A percentile compares a stretch with the other conserved stretches of the same genome.
Evolutionary conservation across 2,329 filamentous ascomycete species (phyloP).

Genomic region (Sporothrix pseudoabietina): DNA sequence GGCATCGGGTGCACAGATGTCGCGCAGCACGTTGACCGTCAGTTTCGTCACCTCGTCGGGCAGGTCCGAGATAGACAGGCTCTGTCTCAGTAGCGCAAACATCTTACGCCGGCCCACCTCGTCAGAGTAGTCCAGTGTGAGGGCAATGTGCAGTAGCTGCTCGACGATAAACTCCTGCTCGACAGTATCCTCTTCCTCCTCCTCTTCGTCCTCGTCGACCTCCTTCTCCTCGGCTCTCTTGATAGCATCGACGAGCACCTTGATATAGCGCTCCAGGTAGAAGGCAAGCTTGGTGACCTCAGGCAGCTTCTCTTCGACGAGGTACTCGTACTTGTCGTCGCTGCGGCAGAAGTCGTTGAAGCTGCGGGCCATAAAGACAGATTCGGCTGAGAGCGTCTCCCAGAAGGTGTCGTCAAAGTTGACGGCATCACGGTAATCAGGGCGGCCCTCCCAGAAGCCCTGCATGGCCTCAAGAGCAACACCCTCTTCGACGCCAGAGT

Average conservation of each 20-base stretch:
- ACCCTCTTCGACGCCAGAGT: slow-evolving; percentile 85
- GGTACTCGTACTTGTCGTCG: slow-evolving; percentile 70
- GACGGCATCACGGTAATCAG: slow-evolving; percentile 75
- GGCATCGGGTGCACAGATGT: slow-evolving; percentile 74
- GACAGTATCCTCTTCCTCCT: slow-evolving; percentile 79
- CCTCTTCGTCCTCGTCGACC: slow-evolving; percentile 61
- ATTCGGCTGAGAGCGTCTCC: slow-evolving; percentile 80
- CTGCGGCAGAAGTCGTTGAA: slow-evolving; percentile 91
- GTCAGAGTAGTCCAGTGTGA: slow-evolving; percentile 95
- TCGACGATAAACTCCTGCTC: slow-evolving; percentile 96
- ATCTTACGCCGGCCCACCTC: slow-evolving; percentile 94
- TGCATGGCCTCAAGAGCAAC: slow-evolving; percentile 93
- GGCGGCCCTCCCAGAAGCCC: slow-evolving; percentile 91
- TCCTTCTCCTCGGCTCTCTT: slow-evolving; percentile 58
- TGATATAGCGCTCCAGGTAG: slow-evolving; percentile 79
- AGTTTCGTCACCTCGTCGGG: slow-evolving; percentile 93
- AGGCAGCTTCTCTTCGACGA: slow-evolving; percentile 90
- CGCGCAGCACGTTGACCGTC: slow-evolving; percentile 76
- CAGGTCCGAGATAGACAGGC: slow-evolving; percentile 80
- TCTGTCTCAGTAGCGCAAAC: slow-evolving; percentile 86
- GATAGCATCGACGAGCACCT: slow-evolving; percentile 65
- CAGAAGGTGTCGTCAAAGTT: slow-evolving; percentile 75
- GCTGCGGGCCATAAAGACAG: slow-evolving; percentile 84
- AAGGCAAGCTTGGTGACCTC: slow-evolving; percentile 91
- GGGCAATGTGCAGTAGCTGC: slow-evolving; percentile 87